Base-by-base conservation (phyloP, 495 filamentous ascomycete genomes). In the Arthonia radiata region DNA sequence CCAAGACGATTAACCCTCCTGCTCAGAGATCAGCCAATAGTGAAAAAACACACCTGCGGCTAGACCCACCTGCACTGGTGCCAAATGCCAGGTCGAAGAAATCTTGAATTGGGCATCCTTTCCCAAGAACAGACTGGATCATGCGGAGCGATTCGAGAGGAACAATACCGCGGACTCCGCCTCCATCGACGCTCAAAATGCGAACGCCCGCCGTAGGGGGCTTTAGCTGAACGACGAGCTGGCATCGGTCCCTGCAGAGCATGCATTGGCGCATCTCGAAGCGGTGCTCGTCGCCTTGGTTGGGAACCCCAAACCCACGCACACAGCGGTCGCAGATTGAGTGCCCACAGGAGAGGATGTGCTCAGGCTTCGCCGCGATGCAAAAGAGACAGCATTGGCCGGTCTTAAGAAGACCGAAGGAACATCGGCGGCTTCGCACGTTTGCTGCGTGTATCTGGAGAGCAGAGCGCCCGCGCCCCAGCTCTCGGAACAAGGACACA, bases 111-210 rank as follows among this genome's bases (percentile, higher is more conserved):
- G 10, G 25, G 19, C 33, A 46, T 13, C 4, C 23, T 6, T 29
- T 30, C 2, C 37, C 31, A 8, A 54, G 23, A 11, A 32, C 10
- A 27, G 42, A 37, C 23, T 54, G 32, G n/a, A 54, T 28, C 3
- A 48, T 24, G 6, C 37, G 17, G 2, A 52, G 36, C 23, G 42
- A 44, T 24, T 51, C 38, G 5, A 54, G 35, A 2, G 39, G 43
- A 14, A 51, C 37, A 8, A 49, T 37, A 12, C 42, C 49, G 13
- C 43, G 34, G 9, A 45, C 38, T 1, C 46, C 40, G 9, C 43
- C 41, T 15, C 46, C 37, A 26, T 54, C 43, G 24, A 54, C 42
- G 18, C 46, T 42, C 5, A 54, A 34, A 6, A 54, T 40, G 12
- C 34, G 26, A 1, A 40, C 38, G n/a, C 40, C 43, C 14, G 43